Evolutionary conservation across 768 basidiomycete species (phyloP), one percentile per base, ranked within the genome.

Genomic region (Clathrus columnatus): DNA sequence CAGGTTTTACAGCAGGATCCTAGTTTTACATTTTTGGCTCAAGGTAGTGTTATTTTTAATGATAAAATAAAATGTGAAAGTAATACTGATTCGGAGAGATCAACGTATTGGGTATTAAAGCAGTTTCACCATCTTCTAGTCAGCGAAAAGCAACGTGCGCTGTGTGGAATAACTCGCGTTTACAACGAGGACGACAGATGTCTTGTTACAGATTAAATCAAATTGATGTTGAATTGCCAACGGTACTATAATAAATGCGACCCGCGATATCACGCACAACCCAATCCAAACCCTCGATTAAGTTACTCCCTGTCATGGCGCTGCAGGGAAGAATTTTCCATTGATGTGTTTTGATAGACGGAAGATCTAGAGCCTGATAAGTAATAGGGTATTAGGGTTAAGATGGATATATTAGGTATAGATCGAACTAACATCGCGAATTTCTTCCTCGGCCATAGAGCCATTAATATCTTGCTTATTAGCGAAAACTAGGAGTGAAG

Each of bases 401-500:
- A 36, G 36, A 36, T 2, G n/a, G 10, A 36, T 11, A 36, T 4
- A 36, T 36, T 8, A 27, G 27, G 24, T 5, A 24, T 16, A 46
- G 28, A 48, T 29, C 18, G 17, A 45, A 74, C 86, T 68, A 68
- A 90, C 94, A 65, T 89, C 77, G 58, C 83, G 76, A 61, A 97
- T 96, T 71, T 96, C 91, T 28, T 70, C 67, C 59, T 84, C 80
- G 28, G 80, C 79, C 83, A 97, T 82, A 0, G 92, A 87, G 48
- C 91, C 90, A 56, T 80, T 79, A 56, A 98, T 80, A 72, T 99
- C 96, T 67, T 96, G 94, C 70, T 99, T 99, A 72, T 99, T 99
- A 26, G 96, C 96, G 66, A 98, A 90, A 52, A 98, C 84, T 32
- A 98, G 81, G 50, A 98, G 77, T 11, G 92, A 94, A 43, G 96